Percentiles rank a stretch among this genome's conserved stretches.
phyloP scores from a whole-genome alignment of 2,329 filamentous ascomycete species.

The Penicillium sp. region DNA sequence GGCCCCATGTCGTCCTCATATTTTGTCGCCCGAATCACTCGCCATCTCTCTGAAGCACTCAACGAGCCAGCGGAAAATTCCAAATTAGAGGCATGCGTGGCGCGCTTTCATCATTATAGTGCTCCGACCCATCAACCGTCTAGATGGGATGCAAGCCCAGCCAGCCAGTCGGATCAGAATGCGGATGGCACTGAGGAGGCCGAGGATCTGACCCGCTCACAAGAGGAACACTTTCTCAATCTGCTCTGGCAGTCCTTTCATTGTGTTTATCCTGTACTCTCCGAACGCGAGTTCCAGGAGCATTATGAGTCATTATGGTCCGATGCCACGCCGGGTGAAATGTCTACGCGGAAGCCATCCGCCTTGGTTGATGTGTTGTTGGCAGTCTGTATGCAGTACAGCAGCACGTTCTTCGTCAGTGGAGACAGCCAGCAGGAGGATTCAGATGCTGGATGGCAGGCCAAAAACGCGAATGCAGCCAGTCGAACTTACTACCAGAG shows the following conservation, averaged over 20 bases:
- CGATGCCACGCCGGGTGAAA: background rate
- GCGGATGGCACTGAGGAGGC: background rate
- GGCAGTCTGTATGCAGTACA: background rate
- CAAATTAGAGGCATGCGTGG: background rate
- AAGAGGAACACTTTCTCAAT: slow-evolving; percentile 50
- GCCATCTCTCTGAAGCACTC: background rate
- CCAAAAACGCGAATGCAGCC: slow-evolving; percentile 27
- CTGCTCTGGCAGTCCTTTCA: slow-evolving; percentile 52
- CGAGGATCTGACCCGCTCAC: slow-evolving; percentile 38
- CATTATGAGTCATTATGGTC: background rate
- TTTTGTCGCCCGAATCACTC: background rate
- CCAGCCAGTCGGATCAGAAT: background rate
- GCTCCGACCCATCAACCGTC: background rate
- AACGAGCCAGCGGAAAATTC: background rate
- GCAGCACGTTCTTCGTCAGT: background rate
- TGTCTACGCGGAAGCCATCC: background rate
- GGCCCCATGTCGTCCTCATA: background rate
- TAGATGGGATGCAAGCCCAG: background rate
- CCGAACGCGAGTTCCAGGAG: background rate
- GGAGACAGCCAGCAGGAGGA: background rate
- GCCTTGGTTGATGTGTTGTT: background rate
- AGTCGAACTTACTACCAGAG: slow-evolving; percentile 50
- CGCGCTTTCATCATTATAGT: background rate
- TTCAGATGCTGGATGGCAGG: background rate
- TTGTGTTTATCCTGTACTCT: slow-evolving; percentile 30